Evolutionary conservation across 75 land plant genomes (phyloP).

Genomic region (Gnetum montanum): DNA sequence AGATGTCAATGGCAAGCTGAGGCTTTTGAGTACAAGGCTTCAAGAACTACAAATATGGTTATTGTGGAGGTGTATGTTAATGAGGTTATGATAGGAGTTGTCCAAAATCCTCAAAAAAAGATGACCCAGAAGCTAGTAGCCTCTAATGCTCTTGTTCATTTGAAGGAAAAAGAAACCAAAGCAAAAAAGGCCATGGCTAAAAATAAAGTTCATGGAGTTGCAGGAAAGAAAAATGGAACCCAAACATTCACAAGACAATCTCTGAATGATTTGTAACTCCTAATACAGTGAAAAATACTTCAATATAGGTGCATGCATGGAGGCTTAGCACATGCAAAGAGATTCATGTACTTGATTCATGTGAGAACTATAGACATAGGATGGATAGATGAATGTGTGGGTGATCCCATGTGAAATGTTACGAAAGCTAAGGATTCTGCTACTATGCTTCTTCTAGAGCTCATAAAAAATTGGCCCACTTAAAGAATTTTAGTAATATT

Average conservation of each 20-base stretch:
- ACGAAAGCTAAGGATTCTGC: slow-evolving; percentile 98
- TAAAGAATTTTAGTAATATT: too few species aligned
- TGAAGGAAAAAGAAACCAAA: slow-evolving; percentile 86
- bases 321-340: slow-evolving; percentile 97
- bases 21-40: slow-evolving; percentile 90
- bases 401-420: slow-evolving; percentile 98
- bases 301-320: slow-evolving; percentile 80
- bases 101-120: slow-evolving; percentile 96
- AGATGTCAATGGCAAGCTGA: slow-evolving; percentile 99
- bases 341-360: slow-evolving; percentile 82
- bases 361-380: slow-evolving; percentile 76
- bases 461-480: slow-evolving; percentile 27
- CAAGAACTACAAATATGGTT: slow-evolving; percentile 72
- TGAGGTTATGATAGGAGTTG: slow-evolving; percentile 86
- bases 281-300: slow-evolving; percentile 96
- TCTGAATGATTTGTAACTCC: slow-evolving; percentile 84
- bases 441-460: slow-evolving; percentile 67
- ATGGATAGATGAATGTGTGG: slow-evolving; percentile 92
- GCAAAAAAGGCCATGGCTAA: slow-evolving; percentile 37
- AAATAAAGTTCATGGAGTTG: slow-evolving; percentile 17
- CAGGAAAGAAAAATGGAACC: slow-evolving; percentile 57
- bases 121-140: slow-evolving; percentile 99
- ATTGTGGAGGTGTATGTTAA: slow-evolving; percentile 92
- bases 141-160: slow-evolving; percentile 75
- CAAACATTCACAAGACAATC: slow-evolving; percentile 85